phyloP scores from a whole-genome alignment of 2,329 filamentous ascomycete species.

The Parascedosporium putredinis region DNA sequence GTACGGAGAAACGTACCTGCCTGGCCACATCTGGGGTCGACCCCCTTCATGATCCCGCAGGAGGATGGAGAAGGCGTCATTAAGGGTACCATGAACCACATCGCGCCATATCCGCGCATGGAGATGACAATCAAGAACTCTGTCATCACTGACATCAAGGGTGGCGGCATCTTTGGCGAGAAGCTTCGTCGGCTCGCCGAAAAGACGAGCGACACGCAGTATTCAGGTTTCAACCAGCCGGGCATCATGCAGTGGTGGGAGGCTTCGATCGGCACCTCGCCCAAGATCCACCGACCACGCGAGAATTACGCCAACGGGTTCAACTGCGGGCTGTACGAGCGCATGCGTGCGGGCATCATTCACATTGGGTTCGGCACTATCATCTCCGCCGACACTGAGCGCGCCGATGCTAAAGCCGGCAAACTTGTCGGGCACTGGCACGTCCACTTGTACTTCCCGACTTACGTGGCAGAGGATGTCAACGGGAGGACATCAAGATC shows the following conservation, averaged over 20 bases:
- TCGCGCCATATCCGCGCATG: slow-evolving; percentile 5
- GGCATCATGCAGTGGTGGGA: slow-evolving; percentile 7
- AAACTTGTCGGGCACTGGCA: slow-evolving; percentile 6
- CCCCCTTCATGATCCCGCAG: slow-evolving; percentile 6
- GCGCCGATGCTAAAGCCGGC: slow-evolving; percentile 1
- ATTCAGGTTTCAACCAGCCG: slow-evolving; percentile 3
- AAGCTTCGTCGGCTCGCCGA: slow-evolving; percentile 1
- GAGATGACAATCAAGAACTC: slow-evolving; percentile 5
- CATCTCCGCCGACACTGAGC: slow-evolving; percentile 7
- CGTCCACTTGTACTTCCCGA: slow-evolving; percentile 7
- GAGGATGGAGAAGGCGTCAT: slow-evolving; percentile 5
- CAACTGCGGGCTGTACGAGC: slow-evolving; percentile 5
- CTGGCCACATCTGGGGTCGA: slow-evolving; percentile 5
- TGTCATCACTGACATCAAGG: slow-evolving; percentile 5
- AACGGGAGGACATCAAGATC: slow-evolving; percentile 4
- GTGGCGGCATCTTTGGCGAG: slow-evolving; percentile 4
- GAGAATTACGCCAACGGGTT: slow-evolving; percentile 5
- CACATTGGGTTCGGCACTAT: slow-evolving; percentile 8
- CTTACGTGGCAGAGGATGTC: slow-evolving; percentile 3
- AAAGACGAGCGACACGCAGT: background rate
- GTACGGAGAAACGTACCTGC: slow-evolving; percentile 5
- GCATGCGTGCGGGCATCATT: slow-evolving; percentile 5
- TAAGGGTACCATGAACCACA: slow-evolving; percentile 6
- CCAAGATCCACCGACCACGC: slow-evolving; percentile 5
- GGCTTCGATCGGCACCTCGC: slow-evolving; percentile 6